Percentiles rank a stretch among this genome's conserved stretches.
Conservation (phyloP, 805 yeast species). For the Sugiyamaella lignohabitans region DNA sequence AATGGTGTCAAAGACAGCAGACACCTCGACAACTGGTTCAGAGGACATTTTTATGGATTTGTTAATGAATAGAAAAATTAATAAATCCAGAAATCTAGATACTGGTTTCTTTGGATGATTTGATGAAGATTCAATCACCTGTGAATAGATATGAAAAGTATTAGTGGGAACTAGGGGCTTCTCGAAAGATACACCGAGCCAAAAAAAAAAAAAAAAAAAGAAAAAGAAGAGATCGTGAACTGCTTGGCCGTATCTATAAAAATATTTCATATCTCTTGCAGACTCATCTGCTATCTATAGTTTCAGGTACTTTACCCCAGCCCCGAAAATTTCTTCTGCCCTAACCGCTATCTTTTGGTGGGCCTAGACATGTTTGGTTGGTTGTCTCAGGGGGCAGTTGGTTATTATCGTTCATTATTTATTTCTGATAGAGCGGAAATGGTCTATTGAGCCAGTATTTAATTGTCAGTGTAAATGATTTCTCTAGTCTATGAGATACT, state of each 20-base stretch:
- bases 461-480: too few species aligned
- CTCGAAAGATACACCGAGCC: slow-evolving; percentile 2
- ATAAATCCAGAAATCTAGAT: slow-evolving; percentile 1
- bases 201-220: slow-evolving; percentile 10
- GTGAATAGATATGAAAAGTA: too few species aligned
- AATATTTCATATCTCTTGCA: not conserved
- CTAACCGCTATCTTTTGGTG: not conserved
- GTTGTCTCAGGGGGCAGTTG: too few species aligned
- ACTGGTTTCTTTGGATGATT: too few species aligned
- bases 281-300: not conserved
- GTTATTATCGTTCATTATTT: too few species aligned
- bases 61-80: not conserved
- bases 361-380: too few species aligned
- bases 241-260: not conserved
- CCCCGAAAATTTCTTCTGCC: not conserved
- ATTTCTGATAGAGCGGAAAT: too few species aligned
- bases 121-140: too few species aligned
- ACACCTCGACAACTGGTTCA: slow-evolving; percentile 46
- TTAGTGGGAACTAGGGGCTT: not conserved
- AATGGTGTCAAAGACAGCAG: slow-evolving; percentile 90
- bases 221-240: not conserved
- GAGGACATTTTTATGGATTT: slow-evolving; percentile 11
- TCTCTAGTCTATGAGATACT: too few species aligned
- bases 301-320: not conserved
- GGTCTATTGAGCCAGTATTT: too few species aligned